Base-by-base conservation (phyloP, 2,329 filamentous ascomycete species). In the Monosporascus sp. region DNA sequence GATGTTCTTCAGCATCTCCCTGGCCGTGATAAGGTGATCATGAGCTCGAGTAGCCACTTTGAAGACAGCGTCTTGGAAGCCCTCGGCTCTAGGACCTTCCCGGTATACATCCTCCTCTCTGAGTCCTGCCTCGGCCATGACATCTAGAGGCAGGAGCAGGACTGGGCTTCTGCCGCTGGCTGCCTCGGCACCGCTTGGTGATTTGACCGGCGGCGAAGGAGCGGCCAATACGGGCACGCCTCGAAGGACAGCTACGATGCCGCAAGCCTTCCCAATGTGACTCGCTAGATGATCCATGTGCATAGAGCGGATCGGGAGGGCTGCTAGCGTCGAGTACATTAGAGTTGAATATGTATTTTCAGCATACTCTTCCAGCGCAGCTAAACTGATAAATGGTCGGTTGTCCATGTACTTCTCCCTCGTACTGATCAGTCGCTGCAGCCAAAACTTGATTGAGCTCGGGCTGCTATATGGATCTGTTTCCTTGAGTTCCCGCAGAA, bases 281-380 rank as follows among this genome's bases (percentile, higher is more conserved):
- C 89, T 95, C 8, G 93, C 93, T 18, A 99, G 77, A 72, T 99
- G 94, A 65, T 99, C 94, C 42, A 91, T 84, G 24, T 92, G 87
- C 63, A 96, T 79, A 1, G 89, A 95, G 9, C 85, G 82, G 64
- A 97, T 77, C 0, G 90, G 88, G 52, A 97, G 73, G 6, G 87
- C 79, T 18, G 90, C 90, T 38, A 97, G 74, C 0, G 88, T 93
- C 57, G 95, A 80, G 68, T 99, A 99, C 71, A 96, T 83, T 45
- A 97, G 77, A 0, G 90, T 96, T 18, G 91, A 91, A 72, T 97
- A 97, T 1, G 94, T 97, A 62, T 91, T 91, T 71, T 99, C 94
- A 1, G 90, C 90, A 65, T 97, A 97, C 47, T 84, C 86, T 65
- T 99, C 94, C 49, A 97, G 73, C 1, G 84, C 80, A 2, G 82